phyloP scores from a whole-genome alignment of 352 stramenopile genomes.

The Globisporangium parvum region DNA sequence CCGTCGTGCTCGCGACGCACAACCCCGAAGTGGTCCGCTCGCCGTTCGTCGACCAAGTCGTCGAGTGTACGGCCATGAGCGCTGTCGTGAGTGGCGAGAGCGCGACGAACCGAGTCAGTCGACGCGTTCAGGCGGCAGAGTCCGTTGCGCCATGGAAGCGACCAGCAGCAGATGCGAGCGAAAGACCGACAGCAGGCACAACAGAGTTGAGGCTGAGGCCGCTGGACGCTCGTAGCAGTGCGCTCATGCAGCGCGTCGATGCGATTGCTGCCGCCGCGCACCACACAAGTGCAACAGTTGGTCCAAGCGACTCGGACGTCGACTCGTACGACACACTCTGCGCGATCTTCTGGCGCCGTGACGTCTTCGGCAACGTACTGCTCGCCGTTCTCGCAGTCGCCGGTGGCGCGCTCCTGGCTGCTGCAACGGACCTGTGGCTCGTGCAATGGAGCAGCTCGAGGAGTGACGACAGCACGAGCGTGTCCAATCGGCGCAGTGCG shows the following conservation, averaged over 20 bases:
- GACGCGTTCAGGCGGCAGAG: neutral
- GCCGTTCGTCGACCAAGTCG: slow-evolving; percentile 25
- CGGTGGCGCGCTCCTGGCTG: slow-evolving; percentile 15
- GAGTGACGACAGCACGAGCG: neutral
- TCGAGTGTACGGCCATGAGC: slow-evolving; percentile 9
- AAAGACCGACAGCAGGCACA: too few species aligned
- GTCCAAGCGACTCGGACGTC: neutral
- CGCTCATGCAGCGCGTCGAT: neutral
- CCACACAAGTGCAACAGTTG: too few species aligned
- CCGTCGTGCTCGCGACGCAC: slow-evolving; percentile 47
- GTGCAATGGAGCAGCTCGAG: slow-evolving; percentile 30
- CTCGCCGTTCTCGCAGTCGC: slow-evolving; percentile 24
- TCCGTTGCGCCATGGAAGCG: neutral
- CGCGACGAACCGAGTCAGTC: neutral
- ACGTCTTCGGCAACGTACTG: slow-evolving; percentile 17
- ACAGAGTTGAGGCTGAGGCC: neutral
- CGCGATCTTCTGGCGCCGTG: slow-evolving; percentile 16
- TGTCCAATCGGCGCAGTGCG: neutral
- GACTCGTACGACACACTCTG: slow-evolving; percentile 17
- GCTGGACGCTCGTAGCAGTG: neutral
- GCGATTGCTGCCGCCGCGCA: neutral
- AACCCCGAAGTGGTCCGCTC: slow-evolving; percentile 41
- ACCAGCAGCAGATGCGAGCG: neutral
- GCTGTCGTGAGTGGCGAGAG: neutral
- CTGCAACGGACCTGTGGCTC: slow-evolving; percentile 30